Evolutionary conservation across 805 yeast genomes (phyloP).

Genomic region (Starmerella stellata): DNA sequence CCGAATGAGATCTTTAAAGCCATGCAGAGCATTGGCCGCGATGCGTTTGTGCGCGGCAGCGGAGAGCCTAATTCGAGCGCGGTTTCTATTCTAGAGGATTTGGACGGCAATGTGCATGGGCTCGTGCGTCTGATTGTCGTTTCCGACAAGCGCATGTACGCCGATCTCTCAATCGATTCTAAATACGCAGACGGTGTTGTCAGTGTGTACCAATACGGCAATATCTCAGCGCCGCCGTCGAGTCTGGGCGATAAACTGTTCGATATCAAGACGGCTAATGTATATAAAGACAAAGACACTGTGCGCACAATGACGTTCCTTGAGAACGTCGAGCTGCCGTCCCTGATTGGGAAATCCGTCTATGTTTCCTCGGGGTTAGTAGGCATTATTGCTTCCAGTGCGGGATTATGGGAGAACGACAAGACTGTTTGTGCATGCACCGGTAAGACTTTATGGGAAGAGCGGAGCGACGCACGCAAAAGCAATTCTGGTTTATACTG

Average conservation of each 20-base stretch:
- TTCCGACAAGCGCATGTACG: conserved; percentile 33
- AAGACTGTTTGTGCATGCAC: conserved; percentile 86
- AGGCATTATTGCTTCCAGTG: conserved; percentile 89
- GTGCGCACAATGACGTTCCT: neutral
- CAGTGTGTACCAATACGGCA: conserved; percentile 50
- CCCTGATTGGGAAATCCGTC: conserved; percentile 16
- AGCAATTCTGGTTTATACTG: neutral
- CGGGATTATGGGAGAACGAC: conserved; percentile 93
- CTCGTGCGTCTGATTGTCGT: conserved; percentile 68
- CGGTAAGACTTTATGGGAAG: conserved; percentile 94
- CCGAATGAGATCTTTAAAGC: conserved; percentile 58
- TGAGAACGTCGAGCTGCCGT: conserved; percentile 2
- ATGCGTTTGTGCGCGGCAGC: conserved; percentile 82
- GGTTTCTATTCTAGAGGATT: conserved; percentile 69
- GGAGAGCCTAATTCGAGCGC: conserved; percentile 80
- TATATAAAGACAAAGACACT: neutral
- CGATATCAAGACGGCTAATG: conserved; percentile 2
- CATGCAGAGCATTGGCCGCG: conserved; percentile 59
- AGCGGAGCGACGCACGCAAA: conserved; percentile 38
- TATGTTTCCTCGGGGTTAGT: conserved; percentile 26
- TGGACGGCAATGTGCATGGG: conserved; percentile 56
- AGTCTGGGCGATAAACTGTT: conserved; percentile 18
- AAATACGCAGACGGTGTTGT: conserved; percentile 34
- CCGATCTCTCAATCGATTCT: conserved; percentile 51
- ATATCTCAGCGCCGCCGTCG: conserved; percentile 37